Evolutionary conservation across 2,329 filamentous ascomycete species (phyloP), one percentile per base, ranked within the genome.

Genomic region (Xylariaceae sp.): DNA sequence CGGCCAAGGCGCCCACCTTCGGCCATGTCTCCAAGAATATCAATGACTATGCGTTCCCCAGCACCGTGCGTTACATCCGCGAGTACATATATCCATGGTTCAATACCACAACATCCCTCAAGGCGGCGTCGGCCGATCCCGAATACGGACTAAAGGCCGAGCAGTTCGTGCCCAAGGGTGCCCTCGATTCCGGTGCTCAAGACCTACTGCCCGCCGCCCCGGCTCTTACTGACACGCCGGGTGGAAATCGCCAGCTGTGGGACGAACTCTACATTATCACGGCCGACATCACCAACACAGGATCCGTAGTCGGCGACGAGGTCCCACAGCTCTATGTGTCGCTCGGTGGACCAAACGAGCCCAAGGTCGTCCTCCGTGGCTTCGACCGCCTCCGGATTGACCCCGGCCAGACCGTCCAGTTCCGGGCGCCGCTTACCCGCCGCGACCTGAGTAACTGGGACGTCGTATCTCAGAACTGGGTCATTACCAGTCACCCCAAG

Each of bases 401-500:
- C 3, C 74, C 86, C 0, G 87, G 86, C n/a, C 61, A 78, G 61
- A 78, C 73, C 36, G 70, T 67, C 3, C 76, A 71, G 2, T 94
- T 92, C 68, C 70, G 62, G 1, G 80, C 77, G 0, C 73, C 80
- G 12, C 63, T 96, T 39, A 88, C 81, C 5, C 75, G 89, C 27
- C 79, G 88, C 40, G 90, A 96, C 56, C 51, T 96, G 40, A 88
- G 83, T 59, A 92, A 88, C 67, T 96, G 90, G 89, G 86, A 95
- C 51, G 68, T 76, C 1, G 70, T 57, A 1, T 60, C 66, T n/a
- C 89, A 96, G 70, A 82, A 96, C 68, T 97, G 90, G 89, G 75
- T 88, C 31, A 53, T 78, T n/a, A 69, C 65, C 7, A 51, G 64
- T 13, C 54, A 63, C 32, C 55, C 67, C 40, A 79, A 79, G 68